These are phyloP conservation scores for Saccharum hybrid DNA, from an alignment of 202 grass and related monocot species.

Conservation along the genomic window DNA sequence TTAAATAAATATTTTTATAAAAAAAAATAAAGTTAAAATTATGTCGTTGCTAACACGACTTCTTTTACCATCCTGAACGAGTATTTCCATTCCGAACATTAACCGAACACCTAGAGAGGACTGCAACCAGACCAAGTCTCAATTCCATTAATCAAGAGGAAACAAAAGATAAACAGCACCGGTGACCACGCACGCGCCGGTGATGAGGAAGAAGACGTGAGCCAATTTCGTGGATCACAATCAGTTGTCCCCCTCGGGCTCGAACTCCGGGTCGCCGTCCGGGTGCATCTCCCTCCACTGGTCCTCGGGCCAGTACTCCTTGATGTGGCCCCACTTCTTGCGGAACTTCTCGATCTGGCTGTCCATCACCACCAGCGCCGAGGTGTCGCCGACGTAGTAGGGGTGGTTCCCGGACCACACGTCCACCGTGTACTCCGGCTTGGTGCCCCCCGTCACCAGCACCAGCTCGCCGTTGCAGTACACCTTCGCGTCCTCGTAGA, in stretches of 20 bases:
- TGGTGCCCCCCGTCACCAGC: constrained; percentile 89
- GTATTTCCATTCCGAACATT: not conserved
- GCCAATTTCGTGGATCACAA: not conserved
- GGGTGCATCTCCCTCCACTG: constrained; percentile 67
- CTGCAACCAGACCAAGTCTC: constrained; percentile 2
- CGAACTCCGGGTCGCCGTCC: constrained; percentile 56
- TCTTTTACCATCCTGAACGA: no score
- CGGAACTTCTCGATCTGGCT: constrained; percentile 76
- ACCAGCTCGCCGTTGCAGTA: constrained; percentile 95
- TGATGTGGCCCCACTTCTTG: constrained; percentile 66
- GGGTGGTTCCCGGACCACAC: constrained; percentile 98
- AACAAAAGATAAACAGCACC: not conserved
- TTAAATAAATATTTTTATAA: no score
- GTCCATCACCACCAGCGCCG: constrained; percentile 66
- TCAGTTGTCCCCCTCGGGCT: constrained; percentile 53
- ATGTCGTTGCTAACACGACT: fast-evolving
- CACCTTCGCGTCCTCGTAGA: constrained; percentile 88
- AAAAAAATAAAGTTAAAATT: no score
- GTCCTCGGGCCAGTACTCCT: constrained; percentile 69
- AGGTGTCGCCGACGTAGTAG: constrained; percentile 84
- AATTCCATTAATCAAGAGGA: not conserved
- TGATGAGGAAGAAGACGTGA: not conserved
- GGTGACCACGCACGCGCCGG: not conserved
- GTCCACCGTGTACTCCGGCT: constrained; percentile 82
- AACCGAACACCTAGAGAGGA: constrained; percentile 35